These are phyloP conservation scores for Evernia prunastri DNA, from an alignment of 495 filamentous ascomycete species.

Conservation along the genomic window DNA sequence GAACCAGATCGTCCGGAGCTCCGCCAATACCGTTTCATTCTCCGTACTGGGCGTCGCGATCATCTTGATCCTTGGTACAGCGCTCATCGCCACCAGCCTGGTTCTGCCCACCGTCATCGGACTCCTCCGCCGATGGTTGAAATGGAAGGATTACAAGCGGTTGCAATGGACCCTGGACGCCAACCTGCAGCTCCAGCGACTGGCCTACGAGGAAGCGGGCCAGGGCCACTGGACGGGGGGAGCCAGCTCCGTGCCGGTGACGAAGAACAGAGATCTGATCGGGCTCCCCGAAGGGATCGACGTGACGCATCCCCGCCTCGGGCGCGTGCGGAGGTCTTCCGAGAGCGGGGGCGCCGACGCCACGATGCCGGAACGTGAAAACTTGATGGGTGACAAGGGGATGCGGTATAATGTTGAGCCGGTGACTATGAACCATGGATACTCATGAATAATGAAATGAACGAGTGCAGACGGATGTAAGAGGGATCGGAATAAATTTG, in stretches of 20 bases:
- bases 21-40: slow-evolving; percentile 23
- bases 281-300: slow-evolving; percentile 7
- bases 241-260: slow-evolving; percentile 22
- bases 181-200: slow-evolving; percentile 28
- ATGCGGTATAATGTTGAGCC: background rate
- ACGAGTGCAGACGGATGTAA: no score
- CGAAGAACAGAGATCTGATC: slow-evolving; percentile 11
- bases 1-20: slow-evolving; percentile 17
- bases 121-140: slow-evolving; percentile 11
- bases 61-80: slow-evolving; percentile 26
- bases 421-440: background rate
- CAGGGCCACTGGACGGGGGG: slow-evolving; percentile 27
- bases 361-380: background rate
- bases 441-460: background rate
- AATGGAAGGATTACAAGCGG: slow-evolving; percentile 21
- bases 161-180: slow-evolving; percentile 27
- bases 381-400: slow-evolving; percentile 1
- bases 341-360: background rate
- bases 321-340: background rate
- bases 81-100: slow-evolving; percentile 27
- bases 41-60: slow-evolving; percentile 26
- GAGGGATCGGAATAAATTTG: no score
- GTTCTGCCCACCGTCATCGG: slow-evolving; percentile 19
- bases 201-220: slow-evolving; percentile 29
- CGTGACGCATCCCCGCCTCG: background rate